Percentiles rank a stretch among this genome's conserved stretches.
Conservation (phyloP, 352 stramenopile genomes). For the Aphanomyces cochlioides region DNA sequence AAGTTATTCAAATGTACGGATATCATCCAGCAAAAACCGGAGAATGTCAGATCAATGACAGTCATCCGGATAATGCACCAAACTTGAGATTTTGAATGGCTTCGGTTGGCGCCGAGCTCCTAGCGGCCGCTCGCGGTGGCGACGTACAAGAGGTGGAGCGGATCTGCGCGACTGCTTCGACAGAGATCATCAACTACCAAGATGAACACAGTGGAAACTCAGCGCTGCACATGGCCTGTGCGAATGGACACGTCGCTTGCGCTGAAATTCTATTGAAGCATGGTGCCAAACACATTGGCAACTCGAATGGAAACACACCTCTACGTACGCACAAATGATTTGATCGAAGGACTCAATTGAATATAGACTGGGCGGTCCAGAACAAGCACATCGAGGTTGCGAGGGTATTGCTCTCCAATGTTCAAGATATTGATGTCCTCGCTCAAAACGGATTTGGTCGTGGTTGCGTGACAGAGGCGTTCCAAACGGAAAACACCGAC, state of each 20-base stretch:
- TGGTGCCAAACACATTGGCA: slow-evolving; percentile 55
- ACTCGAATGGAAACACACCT: slow-evolving; percentile 70
- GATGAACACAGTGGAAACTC: slow-evolving; percentile 75
- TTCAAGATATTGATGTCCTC: slow-evolving; percentile 75
- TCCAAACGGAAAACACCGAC: slow-evolving; percentile 77
- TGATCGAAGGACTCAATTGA: slow-evolving; percentile 9
- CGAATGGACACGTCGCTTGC: slow-evolving; percentile 67
- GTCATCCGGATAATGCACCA: too few relatives aligned
- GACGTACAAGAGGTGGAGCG: slow-evolving; percentile 57
- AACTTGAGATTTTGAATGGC: slow-evolving; percentile 1
- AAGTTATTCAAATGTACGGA: too few relatives aligned
- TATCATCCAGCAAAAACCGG: too few relatives aligned
- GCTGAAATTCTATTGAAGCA: slow-evolving; percentile 56
- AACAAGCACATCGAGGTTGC: slow-evolving; percentile 81
- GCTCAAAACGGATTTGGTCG: slow-evolving; percentile 77
- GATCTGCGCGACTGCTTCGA: slow-evolving; percentile 37
- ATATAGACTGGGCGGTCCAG: slow-evolving; percentile 79
- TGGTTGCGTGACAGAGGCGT: slow-evolving; percentile 78
- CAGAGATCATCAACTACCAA: slow-evolving; percentile 55
- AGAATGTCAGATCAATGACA: too few relatives aligned
- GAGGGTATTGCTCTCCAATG: slow-evolving; percentile 61
- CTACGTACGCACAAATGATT: slow-evolving; percentile 47
- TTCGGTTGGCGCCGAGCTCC: slow-evolving; percentile 47
- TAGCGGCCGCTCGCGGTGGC: slow-evolving; percentile 68
- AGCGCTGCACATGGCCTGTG: slow-evolving; percentile 82